Evolutionary conservation across 352 stramenopile genomes (phyloP).

Genomic region (Globisporangium cederbergense): DNA sequence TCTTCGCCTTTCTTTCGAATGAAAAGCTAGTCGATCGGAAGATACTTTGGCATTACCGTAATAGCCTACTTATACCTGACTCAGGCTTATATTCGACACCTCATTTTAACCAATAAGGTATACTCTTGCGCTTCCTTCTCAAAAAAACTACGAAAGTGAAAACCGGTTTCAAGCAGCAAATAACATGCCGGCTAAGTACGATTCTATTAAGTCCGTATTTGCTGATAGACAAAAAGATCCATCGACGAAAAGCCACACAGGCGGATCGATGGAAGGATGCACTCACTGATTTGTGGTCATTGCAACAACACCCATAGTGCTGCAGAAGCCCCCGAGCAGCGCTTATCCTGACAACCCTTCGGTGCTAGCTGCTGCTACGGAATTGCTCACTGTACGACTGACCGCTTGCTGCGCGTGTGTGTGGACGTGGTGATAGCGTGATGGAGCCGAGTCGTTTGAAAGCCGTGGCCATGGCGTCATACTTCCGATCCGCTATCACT

Average conservation of each 20-base stretch:
- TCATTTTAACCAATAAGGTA: no score
- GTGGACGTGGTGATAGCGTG: neutral
- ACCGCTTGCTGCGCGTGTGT: neutral
- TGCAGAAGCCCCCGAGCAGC: neutral
- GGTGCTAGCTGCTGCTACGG: neutral
- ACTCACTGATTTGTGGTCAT: neutral
- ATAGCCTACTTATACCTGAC: no score
- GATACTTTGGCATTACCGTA: no score
- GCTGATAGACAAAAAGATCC: neutral
- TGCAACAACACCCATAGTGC: neutral
- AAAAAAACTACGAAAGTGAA: no score
- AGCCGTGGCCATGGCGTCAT: constrained; percentile 32
- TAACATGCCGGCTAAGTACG: neutral
- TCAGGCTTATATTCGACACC: no score
- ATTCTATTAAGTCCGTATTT: neutral
- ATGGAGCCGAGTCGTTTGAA: constrained; percentile 18
- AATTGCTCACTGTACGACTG: neutral
- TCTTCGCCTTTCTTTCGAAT: neutral
- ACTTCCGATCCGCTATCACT: constrained; percentile 37
- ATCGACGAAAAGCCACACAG: neutral
- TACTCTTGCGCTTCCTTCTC: no score
- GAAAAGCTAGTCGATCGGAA: no score
- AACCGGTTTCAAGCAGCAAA: no score
- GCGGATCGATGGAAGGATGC: constrained; percentile 1
- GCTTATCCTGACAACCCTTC: neutral